Percentiles rank a stretch among this genome's conserved stretches.
These are phyloP conservation scores for Pleurotus ostreatus DNA, from an alignment of 768 basidiomycete genomes.

Conservation along the genomic window DNA sequence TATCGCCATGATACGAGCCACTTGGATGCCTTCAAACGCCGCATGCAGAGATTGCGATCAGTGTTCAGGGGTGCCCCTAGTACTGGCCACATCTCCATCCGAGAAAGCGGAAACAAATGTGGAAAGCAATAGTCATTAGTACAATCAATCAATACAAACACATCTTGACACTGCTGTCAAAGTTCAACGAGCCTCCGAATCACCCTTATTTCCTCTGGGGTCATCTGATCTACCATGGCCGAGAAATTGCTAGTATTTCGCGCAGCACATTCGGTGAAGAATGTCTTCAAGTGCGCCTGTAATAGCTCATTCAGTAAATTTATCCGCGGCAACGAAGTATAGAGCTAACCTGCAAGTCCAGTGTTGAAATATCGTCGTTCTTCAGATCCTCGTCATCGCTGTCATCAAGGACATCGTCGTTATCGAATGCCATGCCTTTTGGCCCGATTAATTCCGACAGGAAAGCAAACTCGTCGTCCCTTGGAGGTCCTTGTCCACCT, in stretches of 20 bases:
- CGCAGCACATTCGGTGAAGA: slow-evolving; percentile 66
- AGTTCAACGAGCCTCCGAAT: slow-evolving; percentile 43
- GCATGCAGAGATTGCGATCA: too few species aligned
- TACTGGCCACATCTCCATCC: too few species aligned
- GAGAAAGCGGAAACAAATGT: too few species aligned
- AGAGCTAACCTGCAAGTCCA: slow-evolving; percentile 68
- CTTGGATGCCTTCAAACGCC: too few species aligned
- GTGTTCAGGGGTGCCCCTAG: too few species aligned
- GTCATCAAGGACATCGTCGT: slow-evolving; percentile 70
- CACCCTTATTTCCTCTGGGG: slow-evolving; percentile 68
- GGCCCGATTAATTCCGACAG: slow-evolving; percentile 81
- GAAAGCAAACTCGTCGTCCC: slow-evolving; percentile 77
- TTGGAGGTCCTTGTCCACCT: slow-evolving; percentile 49
- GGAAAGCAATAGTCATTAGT: too few species aligned
- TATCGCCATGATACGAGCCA: too few species aligned
- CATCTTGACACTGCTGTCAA: neutral
- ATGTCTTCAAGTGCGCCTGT: slow-evolving; percentile 65
- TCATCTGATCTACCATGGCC: slow-evolving; percentile 58
- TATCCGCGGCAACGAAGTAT: neutral
- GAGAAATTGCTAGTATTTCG: slow-evolving; percentile 63
- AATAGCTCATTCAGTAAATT: neutral
- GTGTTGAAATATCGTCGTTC: slow-evolving; percentile 80
- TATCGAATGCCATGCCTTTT: slow-evolving; percentile 69
- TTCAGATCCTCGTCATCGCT: slow-evolving; percentile 85
- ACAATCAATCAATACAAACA: too few species aligned